Evolutionary conservation across 148 eudicot species (phyloP).

Genomic region (Polygonum aviculare): DNA sequence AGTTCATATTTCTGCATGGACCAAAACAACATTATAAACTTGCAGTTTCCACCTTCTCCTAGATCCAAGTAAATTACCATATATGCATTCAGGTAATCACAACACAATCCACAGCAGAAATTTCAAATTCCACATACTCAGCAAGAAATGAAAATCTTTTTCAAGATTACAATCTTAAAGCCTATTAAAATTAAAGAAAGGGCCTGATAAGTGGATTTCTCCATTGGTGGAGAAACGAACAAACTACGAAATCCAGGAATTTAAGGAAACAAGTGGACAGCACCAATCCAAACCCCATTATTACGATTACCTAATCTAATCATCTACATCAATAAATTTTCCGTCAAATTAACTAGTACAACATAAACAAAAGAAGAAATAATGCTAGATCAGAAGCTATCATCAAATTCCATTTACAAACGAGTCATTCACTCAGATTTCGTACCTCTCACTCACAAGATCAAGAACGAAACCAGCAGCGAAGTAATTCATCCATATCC

Average conservation of each 20-base stretch:
- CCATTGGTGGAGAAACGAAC: neutral
- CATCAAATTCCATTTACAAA: neutral
- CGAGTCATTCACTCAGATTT: neutral
- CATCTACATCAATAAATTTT: neutral
- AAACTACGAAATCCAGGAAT: neutral
- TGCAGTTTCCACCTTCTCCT: neutral
- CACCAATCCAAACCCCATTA: neutral
- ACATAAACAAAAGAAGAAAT: neutral
- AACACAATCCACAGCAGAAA: neutral
- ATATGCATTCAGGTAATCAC: neutral
- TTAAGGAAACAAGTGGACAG: neutral
- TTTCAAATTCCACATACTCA: neutral
- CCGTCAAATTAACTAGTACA: neutral
- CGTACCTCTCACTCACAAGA: neutral
- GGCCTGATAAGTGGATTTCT: neutral
- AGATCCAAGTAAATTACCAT: neutral
- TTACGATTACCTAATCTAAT: neutral
- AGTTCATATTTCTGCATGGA: neutral
- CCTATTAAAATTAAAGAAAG: neutral
- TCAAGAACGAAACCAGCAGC: neutral
- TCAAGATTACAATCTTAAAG: neutral
- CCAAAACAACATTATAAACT: neutral
- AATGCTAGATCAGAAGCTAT: neutral
- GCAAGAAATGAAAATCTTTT: neutral
- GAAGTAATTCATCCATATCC: neutral